Evolutionary conservation across 441 rosid species (phyloP).

Genomic region (Daphne laureola): DNA sequence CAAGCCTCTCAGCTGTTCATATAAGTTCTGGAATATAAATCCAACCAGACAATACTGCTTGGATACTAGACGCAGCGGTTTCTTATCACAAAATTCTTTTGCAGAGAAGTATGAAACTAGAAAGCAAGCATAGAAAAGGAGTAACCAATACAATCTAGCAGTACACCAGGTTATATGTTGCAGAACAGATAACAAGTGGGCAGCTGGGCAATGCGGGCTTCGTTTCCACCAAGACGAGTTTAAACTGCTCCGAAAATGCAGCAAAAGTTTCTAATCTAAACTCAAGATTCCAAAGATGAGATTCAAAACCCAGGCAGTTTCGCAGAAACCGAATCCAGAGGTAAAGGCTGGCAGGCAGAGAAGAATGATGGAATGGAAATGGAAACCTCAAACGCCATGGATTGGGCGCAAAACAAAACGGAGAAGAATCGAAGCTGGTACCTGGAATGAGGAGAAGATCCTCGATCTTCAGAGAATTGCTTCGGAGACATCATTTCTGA

Average conservation of each 20-base stretch:
- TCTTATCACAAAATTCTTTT: too few relatives aligned
- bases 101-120: too few relatives aligned
- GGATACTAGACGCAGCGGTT: too few relatives aligned
- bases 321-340: conserved; percentile 11
- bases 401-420: conserved; percentile 1
- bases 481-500: conserved; percentile 67
- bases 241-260: not conserved
- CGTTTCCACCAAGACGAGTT: not conserved
- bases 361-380: not conserved
- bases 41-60: too few relatives aligned
- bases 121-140: too few relatives aligned
- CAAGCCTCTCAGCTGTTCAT: too few relatives aligned
- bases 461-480: conserved; percentile 68
- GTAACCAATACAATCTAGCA: too few relatives aligned
- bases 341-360: conserved; percentile 21
- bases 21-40: too few relatives aligned
- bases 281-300: not conserved
- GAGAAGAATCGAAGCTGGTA: conserved; percentile 3
- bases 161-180: too few relatives aligned
- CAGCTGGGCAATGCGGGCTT: too few relatives aligned
- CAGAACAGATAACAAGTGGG: too few relatives aligned
- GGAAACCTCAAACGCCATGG: not conserved
- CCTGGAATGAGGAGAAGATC: conserved; percentile 72
- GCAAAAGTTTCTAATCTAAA: not conserved
- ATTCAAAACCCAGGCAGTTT: conserved; percentile 4